These are phyloP conservation scores for Chenopodium album DNA, from an alignment of 148 eudicot species.

Conservation along the genomic window DNA sequence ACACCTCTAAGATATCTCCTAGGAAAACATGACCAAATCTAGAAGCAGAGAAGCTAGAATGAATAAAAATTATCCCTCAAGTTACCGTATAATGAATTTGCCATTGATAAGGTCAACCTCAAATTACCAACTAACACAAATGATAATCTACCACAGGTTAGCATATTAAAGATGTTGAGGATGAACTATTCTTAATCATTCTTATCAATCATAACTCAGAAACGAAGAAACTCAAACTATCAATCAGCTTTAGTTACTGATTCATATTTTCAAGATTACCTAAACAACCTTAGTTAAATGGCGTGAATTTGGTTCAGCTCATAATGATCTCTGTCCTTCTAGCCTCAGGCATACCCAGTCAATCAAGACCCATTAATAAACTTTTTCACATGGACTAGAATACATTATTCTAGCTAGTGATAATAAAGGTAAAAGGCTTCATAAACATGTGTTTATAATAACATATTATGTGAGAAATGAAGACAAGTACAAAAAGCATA, in stretches of 20 bases:
- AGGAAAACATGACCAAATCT: background rate
- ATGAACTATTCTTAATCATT: background rate
- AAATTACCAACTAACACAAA: background rate
- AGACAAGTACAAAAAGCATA: constrained; percentile 38
- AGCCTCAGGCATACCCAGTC: background rate
- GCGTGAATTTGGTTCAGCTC: background rate
- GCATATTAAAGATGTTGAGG: background rate
- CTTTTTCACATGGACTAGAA: background rate
- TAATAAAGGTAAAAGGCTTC: background rate
- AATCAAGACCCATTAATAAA: background rate
- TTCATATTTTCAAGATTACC: background rate
- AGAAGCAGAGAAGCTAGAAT: background rate
- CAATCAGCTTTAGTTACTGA: background rate
- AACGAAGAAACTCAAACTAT: background rate
- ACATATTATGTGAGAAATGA: background rate
- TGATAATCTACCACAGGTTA: background rate
- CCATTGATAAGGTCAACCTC: background rate
- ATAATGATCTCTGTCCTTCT: background rate
- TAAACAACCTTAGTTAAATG: background rate
- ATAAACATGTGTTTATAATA: background rate
- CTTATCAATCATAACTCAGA: background rate
- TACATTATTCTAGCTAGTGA: background rate
- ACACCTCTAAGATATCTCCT: background rate
- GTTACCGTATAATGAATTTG: background rate
- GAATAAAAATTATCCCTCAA: background rate